Percentiles rank a stretch among this genome's conserved stretches.
These are phyloP conservation scores for Herpetospermum pedunculosum DNA, from an alignment of 306 rosid genomes.

Conservation along the genomic window DNA sequence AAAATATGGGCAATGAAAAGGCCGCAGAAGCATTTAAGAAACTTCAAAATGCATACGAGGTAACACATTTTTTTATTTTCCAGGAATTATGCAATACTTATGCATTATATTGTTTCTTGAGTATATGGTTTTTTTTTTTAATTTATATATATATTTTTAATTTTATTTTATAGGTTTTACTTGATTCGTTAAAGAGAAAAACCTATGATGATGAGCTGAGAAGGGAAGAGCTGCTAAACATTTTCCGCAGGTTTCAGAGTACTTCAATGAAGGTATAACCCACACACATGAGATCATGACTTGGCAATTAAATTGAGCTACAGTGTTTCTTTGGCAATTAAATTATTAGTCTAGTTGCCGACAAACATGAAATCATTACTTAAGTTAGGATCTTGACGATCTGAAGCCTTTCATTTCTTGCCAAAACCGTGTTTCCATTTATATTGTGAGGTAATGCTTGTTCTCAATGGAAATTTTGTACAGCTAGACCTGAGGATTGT, in stretches of 20 bases:
- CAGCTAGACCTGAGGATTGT: neutral
- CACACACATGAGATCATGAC: no score
- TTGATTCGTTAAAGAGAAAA: slow-evolving; percentile 81
- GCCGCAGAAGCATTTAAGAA: slow-evolving; percentile 97
- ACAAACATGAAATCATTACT: neutral
- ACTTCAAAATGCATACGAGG: slow-evolving; percentile 99
- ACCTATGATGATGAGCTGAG: slow-evolving; percentile 88
- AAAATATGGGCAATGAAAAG: slow-evolving; percentile 97
- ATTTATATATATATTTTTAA: no score
- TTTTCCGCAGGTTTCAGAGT: slow-evolving; percentile 62
- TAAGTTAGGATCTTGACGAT: neutral
- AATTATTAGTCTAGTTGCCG: neutral
- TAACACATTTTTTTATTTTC: slow-evolving; percentile 12
- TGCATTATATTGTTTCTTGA: neutral
- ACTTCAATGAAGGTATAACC: slow-evolving; percentile 46
- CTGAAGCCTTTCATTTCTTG: neutral
- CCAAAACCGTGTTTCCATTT: neutral
- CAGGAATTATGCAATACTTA: neutral
- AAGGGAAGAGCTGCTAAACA: slow-evolving; percentile 74
- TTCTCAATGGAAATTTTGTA: neutral
- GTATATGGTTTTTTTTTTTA: neutral
- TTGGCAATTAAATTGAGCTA: neutral
- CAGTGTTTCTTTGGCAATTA: neutral
- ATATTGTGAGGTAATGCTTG: neutral
- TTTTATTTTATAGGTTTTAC: slow-evolving; percentile 45